Conservation (phyloP, 768 basidiomycete species). For the Russula virescens region DNA sequence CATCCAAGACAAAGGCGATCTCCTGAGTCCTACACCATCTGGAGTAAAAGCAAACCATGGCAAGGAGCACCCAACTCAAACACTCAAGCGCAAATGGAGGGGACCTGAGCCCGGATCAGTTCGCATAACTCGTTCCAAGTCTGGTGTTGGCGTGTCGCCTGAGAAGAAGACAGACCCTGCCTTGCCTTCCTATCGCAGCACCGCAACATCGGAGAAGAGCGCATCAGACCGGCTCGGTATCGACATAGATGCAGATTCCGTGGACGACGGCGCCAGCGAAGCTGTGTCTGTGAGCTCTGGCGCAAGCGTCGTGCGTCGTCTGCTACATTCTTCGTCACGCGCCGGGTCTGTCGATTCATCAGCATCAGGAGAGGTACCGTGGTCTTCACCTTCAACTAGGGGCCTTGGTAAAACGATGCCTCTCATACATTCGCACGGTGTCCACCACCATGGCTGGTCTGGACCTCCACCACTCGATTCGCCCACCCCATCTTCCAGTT, state of each 20-base stretch:
- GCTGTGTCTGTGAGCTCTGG: slow-evolving; percentile 34
- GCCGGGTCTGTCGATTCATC: slow-evolving; percentile 46
- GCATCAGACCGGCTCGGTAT: slow-evolving; percentile 2
- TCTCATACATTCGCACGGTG: slow-evolving; percentile 29
- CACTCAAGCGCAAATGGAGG: slow-evolving; percentile 29
- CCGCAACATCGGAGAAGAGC: slow-evolving; percentile 10
- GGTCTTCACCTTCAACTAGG: slow-evolving; percentile 26
- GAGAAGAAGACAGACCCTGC: not conserved
- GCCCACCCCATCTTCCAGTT: slow-evolving; percentile 2
- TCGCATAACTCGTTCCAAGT: slow-evolving; percentile 28
- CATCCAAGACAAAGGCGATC: not conserved
- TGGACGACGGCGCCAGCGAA: slow-evolving; percentile 27
- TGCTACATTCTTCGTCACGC: slow-evolving; percentile 32
- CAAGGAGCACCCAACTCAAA: not conserved
- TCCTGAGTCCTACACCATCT: not conserved
- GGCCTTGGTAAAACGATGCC: slow-evolving; percentile 16
- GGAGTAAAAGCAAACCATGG: not conserved
- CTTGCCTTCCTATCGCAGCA: not conserved
- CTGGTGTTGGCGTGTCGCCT: slow-evolving; percentile 15
- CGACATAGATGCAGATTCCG: slow-evolving; percentile 17
- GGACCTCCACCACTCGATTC: slow-evolving; percentile 11
- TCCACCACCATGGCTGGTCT: slow-evolving; percentile 29
- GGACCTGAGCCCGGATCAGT: slow-evolving; percentile 13
- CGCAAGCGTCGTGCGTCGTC: slow-evolving; percentile 35
- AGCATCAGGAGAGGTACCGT: slow-evolving; percentile 26